These are phyloP conservation scores for Sapria himalayana DNA, from an alignment of 345 rosid species.

Conservation along the genomic window DNA sequence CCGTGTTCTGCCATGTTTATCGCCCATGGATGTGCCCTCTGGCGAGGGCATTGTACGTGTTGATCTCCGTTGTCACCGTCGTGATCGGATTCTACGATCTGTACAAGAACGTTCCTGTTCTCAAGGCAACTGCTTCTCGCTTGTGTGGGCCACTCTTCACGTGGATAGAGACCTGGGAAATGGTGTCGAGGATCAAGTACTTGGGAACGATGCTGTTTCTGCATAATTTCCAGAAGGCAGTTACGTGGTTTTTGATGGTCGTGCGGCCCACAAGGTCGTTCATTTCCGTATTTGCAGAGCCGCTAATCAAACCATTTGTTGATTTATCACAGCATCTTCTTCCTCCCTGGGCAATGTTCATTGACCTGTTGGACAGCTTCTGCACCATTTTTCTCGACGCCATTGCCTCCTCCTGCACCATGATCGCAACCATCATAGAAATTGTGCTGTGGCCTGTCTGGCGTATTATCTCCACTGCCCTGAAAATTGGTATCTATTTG, in stretches of 20 bases:
- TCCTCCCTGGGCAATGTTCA: conserved; percentile 42
- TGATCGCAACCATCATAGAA: conserved; percentile 28
- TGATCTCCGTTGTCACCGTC: conserved; percentile 56
- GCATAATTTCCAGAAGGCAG: conserved; percentile 75
- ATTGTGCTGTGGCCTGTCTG: conserved; percentile 40
- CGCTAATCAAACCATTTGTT: conserved; percentile 31
- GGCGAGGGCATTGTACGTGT: conserved; percentile 69
- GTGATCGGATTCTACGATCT: conserved; percentile 84
- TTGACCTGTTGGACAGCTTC: conserved; percentile 27
- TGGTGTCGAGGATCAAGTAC: conserved; percentile 85
- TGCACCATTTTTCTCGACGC: conserved; percentile 28
- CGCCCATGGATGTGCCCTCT: conserved; percentile 99
- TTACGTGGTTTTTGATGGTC: conserved; percentile 38
- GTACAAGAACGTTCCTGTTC: conserved; percentile 93
- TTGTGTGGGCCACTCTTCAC: conserved; percentile 80
- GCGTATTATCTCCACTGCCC: conserved; percentile 23
- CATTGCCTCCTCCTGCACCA: conserved; percentile 23
- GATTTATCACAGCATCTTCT: conserved; percentile 25
- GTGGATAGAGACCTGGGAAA: conserved; percentile 96
- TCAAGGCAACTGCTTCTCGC: conserved; percentile 72
- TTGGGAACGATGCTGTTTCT: conserved; percentile 95
- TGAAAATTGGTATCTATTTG: conserved; percentile 40
- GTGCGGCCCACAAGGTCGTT: conserved; percentile 36
- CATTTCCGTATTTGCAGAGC: conserved; percentile 35
- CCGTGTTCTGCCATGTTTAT: conserved; percentile 73